These are phyloP conservation scores for Rosa chinensis DNA, from an alignment of 306 rosid genomes.

Conservation along the genomic window DNA sequence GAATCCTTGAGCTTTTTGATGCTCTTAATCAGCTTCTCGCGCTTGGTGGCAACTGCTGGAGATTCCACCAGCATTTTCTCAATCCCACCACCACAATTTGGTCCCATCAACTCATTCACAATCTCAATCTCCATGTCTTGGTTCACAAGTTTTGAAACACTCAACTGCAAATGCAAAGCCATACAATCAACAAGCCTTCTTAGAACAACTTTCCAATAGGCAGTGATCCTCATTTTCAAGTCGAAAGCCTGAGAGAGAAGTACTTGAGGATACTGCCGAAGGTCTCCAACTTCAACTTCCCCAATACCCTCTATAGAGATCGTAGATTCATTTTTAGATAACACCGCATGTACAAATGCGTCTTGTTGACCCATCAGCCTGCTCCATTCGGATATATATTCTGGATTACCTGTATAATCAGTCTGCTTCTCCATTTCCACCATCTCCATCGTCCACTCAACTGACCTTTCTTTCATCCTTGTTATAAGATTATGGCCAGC, in stretches of 20 bases:
- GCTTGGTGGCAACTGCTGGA: background rate
- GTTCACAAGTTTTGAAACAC: background rate
- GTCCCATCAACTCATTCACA: background rate
- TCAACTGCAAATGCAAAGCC: background rate
- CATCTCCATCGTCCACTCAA: background rate
- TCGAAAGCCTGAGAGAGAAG: background rate
- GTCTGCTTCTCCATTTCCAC: background rate
- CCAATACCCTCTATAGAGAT: background rate
- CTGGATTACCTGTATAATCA: background rate
- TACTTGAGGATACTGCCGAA: background rate
- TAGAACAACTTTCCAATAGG: background rate
- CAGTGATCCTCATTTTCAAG: background rate
- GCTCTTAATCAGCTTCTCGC: background rate
- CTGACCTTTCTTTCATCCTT: background rate
- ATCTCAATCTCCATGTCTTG: background rate
- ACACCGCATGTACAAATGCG: background rate
- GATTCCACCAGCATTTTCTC: background rate
- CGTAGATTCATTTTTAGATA: background rate
- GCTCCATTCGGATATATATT: background rate
- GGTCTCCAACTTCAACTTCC: background rate
- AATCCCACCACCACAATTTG: constrained; percentile 2
- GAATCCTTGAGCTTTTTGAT: background rate
- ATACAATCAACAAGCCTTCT: background rate
- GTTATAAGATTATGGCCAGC: constrained; percentile 1
- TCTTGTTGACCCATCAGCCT: background rate